Base-by-base conservation (phyloP, 2,329 filamentous ascomycete species). In the Xylaria multiplex region DNA sequence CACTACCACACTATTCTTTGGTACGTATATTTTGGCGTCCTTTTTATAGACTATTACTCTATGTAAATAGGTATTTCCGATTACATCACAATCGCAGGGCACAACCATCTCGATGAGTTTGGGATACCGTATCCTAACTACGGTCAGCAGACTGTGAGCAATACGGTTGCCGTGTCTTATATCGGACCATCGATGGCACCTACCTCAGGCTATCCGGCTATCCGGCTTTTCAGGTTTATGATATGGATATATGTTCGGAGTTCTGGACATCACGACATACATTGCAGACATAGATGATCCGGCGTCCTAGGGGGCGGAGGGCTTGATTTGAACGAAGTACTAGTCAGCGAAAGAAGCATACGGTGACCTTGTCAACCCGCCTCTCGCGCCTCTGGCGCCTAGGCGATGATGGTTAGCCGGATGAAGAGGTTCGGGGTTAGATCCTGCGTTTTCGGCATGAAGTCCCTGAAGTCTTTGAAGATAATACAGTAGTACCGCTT, bases 361-460 rank as follows among this genome's bases (percentile, higher is more conserved):
- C 70, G 85, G 85, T 6, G 69, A 79, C 0, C 76, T 82, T 1
- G 75, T 85, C 14, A 72, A 66, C 35, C 81, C 84, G 43, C 80
- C 83, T 1, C 69, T 83, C 1, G 60, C 66, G 14, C 75, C 74
- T 9, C 70, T 75, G 65, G 14, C 75, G 74, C 11, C 70, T 75
- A 2, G 75, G 74, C 3, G 76, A 75, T 14, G 13, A 40, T 2
- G 42, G 59, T 8, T 1, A 55, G 9, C 14, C 9, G 0, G 22
- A 59, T 6, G 50, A 56, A 50, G 49, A 6, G 6, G 37, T 5
- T 8, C 53, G 62, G 0, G 56, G 69, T 80, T 90, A 40, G 85
- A 83, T 1, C 83, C 86, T 0, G 82, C 82, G 0, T 88, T 88
- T 75, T 89, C 19, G 86, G 86, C 86, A 88, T 73, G 82, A 85